Evolutionary conservation across 1,284 basidiomycete genomes (phyloP), one percentile per base, ranked within the genome.

Genomic region (Apiotrichum brassicae): DNA sequence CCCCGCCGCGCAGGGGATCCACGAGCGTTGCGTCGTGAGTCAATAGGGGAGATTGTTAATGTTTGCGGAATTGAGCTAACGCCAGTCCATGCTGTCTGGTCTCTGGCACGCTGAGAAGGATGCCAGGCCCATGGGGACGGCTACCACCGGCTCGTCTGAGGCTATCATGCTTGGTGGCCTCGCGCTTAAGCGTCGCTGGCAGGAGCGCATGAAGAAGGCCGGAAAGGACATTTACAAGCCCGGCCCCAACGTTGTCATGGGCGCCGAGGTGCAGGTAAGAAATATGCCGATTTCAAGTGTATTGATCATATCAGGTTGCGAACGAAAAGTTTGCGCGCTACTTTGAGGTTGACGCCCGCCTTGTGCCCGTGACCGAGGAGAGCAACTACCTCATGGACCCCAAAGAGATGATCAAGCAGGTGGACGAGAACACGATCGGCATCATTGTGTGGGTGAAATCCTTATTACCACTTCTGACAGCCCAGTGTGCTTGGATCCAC

Each of bases 181-280:
- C 19, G 89, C 93, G 16, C 87, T 97, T 82, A 97, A 97, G 76
- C 86, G 85, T 64, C 79, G 84, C 42, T 97, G 93, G 93, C 92
- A 97, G 71, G 83, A 82, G 57, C 84, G 81, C 66, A 84, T 86
- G 72, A 92, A 91, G 74, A 84, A 82, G 1, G 81, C 81, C 1
- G 92, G 92, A 34, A 91, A 91, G 71, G 84, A 81, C 54, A 87
- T 87, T 48, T 82, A 90, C 63, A 84, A 89, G 58, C 88, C 88
- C 18, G 87, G 79, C 39, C 81, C 81, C 14, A 74, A 75, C 58
- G 71, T 75, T 50, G 62, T 75, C 45, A 73, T 75, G 71, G 72
- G 87, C 28, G 80, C 84, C 30, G 89, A 91, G 65, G 87, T 87
- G 1, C 89, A 92, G 67, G 40, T 42, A 26, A 20, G 40, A 30